Evolutionary conservation across 179 eudicot species (phyloP).

Genomic region (Spinacia oleracea): DNA sequence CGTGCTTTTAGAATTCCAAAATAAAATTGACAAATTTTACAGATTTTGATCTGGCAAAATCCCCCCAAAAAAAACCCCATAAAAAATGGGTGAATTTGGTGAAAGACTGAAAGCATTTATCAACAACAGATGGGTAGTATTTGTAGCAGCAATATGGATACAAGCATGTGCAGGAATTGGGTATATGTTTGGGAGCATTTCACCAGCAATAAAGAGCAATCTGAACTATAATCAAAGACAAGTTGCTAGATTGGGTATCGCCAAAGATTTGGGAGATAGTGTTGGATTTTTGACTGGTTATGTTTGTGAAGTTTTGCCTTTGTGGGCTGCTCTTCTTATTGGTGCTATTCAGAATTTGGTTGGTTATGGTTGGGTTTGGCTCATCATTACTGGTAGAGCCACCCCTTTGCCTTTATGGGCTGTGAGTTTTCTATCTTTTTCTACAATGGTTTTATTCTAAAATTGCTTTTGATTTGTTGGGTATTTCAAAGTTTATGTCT

Average conservation of each 20-base stretch:
- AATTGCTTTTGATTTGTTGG: background rate
- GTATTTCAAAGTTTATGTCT: too few species aligned
- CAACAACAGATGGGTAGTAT: slow-evolving; percentile 87
- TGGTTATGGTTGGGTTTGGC: slow-evolving; percentile 97
- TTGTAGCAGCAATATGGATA: slow-evolving; percentile 98
- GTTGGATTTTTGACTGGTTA: slow-evolving; percentile 94
- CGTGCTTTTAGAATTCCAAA: too few species aligned
- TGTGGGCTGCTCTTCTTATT: slow-evolving; percentile 85
- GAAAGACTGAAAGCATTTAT: slow-evolving; percentile 58
- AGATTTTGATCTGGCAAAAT: background rate
- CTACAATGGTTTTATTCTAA: background rate
- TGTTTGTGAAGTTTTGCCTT: slow-evolving; percentile 73
- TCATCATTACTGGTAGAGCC: slow-evolving; percentile 58
- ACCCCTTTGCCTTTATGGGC: slow-evolving; percentile 86
- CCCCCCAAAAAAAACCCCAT: background rate
- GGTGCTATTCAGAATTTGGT: slow-evolving; percentile 82
- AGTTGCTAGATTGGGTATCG: slow-evolving; percentile 83
- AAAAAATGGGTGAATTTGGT: slow-evolving; percentile 41
- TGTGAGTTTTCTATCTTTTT: slow-evolving; percentile 53
- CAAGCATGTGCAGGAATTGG: slow-evolving; percentile 93
- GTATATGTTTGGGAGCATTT: slow-evolving; percentile 89
- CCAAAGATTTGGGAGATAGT: slow-evolving; percentile 94
- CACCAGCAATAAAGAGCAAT: slow-evolving; percentile 71
- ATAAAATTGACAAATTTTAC: too few species aligned
- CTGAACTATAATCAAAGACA: slow-evolving; percentile 79